Evolutionary conservation across 805 yeast genomes (phyloP).

Genomic region (Pichia exigua): DNA sequence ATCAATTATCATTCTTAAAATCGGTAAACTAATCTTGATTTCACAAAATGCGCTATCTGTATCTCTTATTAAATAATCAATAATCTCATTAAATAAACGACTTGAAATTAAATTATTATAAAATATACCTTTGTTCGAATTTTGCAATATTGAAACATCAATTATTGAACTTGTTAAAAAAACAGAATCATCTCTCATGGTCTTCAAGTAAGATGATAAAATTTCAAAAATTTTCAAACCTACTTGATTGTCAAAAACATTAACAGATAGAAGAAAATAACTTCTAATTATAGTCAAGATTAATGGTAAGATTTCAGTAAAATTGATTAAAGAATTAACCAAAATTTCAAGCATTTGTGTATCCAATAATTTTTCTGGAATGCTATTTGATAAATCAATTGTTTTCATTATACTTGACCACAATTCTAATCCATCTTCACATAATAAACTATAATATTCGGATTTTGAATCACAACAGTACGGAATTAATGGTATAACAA

Average conservation of each 20-base stretch:
- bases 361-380: conserved; percentile 33
- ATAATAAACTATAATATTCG: conserved; percentile 45
- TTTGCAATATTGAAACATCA: conserved; percentile 41
- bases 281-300: conserved; percentile 56
- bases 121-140: conserved; percentile 16
- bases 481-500: conserved; percentile 57
- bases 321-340: conserved; percentile 51
- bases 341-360: conserved; percentile 38
- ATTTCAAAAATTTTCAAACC: conserved; percentile 39
- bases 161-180: conserved; percentile 45
- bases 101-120: conserved; percentile 31
- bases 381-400: conserved; percentile 34
- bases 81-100: conserved; percentile 38
- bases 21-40: conserved; percentile 31
- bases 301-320: conserved; percentile 68
- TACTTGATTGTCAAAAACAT: conserved; percentile 31
- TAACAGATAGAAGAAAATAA: conserved; percentile 45
- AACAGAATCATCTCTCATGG: conserved; percentile 65
- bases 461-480: conserved; percentile 57
- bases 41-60: conserved; percentile 36
- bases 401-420: conserved; percentile 69
- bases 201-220: conserved; percentile 45
- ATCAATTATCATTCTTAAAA: conserved; percentile 33
- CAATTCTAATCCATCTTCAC: conserved; percentile 82
- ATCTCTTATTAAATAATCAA: conserved; percentile 35